A percentile compares a stretch with the other conserved stretches of the same genome.
Conservation (phyloP, 345 rosid genomes). For the Combretum micranthum region DNA sequence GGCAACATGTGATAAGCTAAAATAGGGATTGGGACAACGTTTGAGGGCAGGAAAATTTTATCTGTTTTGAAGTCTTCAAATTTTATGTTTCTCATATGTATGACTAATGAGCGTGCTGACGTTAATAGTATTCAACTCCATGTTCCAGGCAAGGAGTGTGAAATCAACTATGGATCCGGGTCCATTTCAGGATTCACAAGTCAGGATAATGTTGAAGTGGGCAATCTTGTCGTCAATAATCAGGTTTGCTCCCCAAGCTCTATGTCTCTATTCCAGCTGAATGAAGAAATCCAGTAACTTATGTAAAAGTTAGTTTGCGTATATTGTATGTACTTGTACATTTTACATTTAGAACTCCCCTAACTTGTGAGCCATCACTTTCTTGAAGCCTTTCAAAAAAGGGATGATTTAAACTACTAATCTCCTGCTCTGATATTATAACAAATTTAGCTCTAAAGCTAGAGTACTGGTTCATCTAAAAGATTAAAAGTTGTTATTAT, state of each 20-base stretch:
- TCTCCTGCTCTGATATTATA: too few species aligned
- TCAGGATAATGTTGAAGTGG: slow-evolving; percentile 63
- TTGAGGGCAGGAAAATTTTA: background rate
- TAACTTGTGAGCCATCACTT: too few species aligned
- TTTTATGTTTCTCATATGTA: background rate
- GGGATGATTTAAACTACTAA: too few species aligned
- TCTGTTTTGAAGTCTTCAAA: background rate
- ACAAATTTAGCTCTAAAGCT: too few species aligned
- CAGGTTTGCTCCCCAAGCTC: slow-evolving; percentile 33
- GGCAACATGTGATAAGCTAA: too few species aligned
- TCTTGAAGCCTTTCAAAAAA: too few species aligned
- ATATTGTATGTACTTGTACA: background rate
- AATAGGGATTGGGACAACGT: too few species aligned
- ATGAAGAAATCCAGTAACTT: too few species aligned
- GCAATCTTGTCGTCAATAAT: slow-evolving; percentile 49
- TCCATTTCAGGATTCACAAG: slow-evolving; percentile 71
- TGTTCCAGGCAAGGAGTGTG: slow-evolving; percentile 44
- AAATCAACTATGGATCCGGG: slow-evolving; percentile 66
- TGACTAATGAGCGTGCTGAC: background rate
- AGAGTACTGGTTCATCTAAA: too few species aligned
- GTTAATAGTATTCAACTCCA: slow-evolving; percentile 1
- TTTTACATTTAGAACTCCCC: background rate
- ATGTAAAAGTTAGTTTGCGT: too few species aligned
- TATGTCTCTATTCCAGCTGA: background rate
- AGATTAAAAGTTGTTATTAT: too few species aligned